Evolutionary conservation across 1,284 basidiomycete genomes (phyloP).

Genomic region (Moesziomyces sp.): DNA sequence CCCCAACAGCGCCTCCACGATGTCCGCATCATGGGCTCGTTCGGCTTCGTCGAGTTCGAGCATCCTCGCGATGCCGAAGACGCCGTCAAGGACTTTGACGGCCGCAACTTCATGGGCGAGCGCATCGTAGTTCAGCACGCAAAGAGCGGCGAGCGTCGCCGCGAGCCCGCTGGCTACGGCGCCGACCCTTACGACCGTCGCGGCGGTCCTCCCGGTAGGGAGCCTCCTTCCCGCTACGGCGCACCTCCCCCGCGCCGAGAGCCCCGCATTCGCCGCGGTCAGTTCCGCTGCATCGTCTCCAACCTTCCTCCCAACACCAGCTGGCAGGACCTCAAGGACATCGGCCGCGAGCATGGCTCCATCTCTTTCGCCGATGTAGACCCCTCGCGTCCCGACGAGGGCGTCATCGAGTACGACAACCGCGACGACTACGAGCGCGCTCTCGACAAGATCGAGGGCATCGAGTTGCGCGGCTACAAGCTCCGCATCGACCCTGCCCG

Average conservation of each 20-base stretch:
- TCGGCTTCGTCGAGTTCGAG: constrained; percentile 66
- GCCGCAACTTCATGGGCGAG: constrained; percentile 65
- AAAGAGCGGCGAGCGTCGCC: constrained; percentile 54
- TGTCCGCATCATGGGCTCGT: constrained; percentile 64
- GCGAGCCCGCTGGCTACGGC: constrained; percentile 46
- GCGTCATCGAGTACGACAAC: constrained; percentile 66
- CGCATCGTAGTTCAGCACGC: constrained; percentile 65
- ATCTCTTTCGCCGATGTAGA: constrained; percentile 65
- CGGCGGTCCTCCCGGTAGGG: constrained; percentile 37
- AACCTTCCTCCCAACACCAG: constrained; percentile 90
- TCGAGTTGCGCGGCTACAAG: constrained; percentile 63
- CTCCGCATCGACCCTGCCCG: constrained; percentile 63
- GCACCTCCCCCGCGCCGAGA: constrained; percentile 40
- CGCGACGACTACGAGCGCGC: constrained; percentile 65
- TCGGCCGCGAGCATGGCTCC: constrained; percentile 87
- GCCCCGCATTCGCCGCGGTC: constrained; percentile 56
- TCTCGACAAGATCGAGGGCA: constrained; percentile 64
- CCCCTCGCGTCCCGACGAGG: constrained; percentile 62
- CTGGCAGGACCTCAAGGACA: constrained; percentile 98
- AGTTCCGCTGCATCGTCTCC: constrained; percentile 60
- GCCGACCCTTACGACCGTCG: constrained; percentile 44
- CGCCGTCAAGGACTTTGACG: constrained; percentile 65
- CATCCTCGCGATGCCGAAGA: constrained; percentile 65
- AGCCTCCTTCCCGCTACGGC: constrained; percentile 42
- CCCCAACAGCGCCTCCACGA: constrained; percentile 46